Base-by-base conservation (phyloP, 1,284 basidiomycete genomes). In the Lentinula novae-zelandiae region DNA sequence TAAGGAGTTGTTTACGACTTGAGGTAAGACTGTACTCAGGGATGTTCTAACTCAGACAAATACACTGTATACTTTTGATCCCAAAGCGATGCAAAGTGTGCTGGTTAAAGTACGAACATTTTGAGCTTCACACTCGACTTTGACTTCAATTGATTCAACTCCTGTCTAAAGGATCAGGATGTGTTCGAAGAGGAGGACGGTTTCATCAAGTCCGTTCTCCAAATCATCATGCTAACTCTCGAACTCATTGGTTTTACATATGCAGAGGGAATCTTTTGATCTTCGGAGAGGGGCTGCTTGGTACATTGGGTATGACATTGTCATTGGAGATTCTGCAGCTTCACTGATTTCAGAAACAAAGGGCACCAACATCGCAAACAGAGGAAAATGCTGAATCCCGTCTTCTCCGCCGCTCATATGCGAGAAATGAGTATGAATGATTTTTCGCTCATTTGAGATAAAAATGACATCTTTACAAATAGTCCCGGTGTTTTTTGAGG, bases 51-150 rank as follows among this genome's bases (percentile, higher is more conserved):
- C 8, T 17, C 12, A 73, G 71, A 66, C 67, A 42, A 70, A 67
- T 42, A 62, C 66, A 56, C 60, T 73, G n/a, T 67, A 71, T 44
- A 67, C 68, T 1, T 72, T 69, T 17, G 74, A 75, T 56, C 71
- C 74, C 10, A 70, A 69, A 60, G 73, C 73, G 2, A 52, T 75
- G 54, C 69, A 75, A 56, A 71, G 73, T 31, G 70, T 75, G 34
- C 46, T 75, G 20, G 70, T 74, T 22, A 74, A 67, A 60, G 68
- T 67, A 12, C 10, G 58, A 36, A 36, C 10, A 36, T 36, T 36
- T 8, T 36, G 7, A 8, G n/a, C n/a, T n/a, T 22, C 44, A 12
- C 0, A 8, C 3, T 22, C 3, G 0, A 46, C 44, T 46, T 36
- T 1, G 1, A n/a, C 31, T 13, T 51, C 12, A 10, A 27, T 10